These are phyloP conservation scores for Tricholomella constricta DNA, from an alignment of 768 basidiomycete species.

Conservation along the genomic window DNA sequence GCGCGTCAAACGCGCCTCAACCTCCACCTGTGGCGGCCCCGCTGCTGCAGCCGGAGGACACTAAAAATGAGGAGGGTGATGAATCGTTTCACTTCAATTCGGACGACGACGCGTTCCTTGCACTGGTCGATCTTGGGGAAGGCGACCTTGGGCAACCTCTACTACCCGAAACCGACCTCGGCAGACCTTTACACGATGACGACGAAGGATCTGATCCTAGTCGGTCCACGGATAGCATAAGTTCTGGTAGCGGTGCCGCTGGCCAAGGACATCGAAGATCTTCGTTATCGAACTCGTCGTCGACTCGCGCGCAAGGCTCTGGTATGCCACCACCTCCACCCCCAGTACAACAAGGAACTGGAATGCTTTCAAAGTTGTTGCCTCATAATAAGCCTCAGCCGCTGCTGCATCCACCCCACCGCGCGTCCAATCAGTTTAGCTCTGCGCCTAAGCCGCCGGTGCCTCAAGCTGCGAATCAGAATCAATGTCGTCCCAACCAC, in stretches of 20 bases:
- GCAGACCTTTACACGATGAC: conserved; percentile 44
- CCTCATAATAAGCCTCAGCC: conserved; percentile 4
- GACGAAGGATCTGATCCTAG: conserved; percentile 24
- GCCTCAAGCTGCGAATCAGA: conserved; percentile 13
- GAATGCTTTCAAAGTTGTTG: conserved; percentile 9
- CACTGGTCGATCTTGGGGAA: conserved; percentile 54
- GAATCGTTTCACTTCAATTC: conserved; percentile 56
- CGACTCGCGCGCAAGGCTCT: not conserved
- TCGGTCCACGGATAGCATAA: conserved; percentile 17
- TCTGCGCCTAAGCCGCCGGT: not conserved
- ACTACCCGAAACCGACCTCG: conserved; percentile 44
- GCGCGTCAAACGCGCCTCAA: conserved; percentile 9
- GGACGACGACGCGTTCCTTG: conserved; percentile 69
- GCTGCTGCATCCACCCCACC: conserved; percentile 1
- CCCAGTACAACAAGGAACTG: not conserved
- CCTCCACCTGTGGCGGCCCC: conserved; percentile 6
- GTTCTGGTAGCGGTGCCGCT: conserved; percentile 10
- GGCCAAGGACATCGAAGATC: not conserved
- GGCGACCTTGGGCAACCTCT: conserved; percentile 46
- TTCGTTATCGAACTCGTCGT: not conserved
- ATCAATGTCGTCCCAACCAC: conserved; percentile 1
- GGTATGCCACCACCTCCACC: not conserved
- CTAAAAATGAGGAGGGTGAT: conserved; percentile 18
- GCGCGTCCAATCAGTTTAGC: not conserved
- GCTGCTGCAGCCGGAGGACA: not conserved